phyloP scores from a whole-genome alignment of 2,329 filamentous ascomycete species.

The Clonostachys byssicola region DNA sequence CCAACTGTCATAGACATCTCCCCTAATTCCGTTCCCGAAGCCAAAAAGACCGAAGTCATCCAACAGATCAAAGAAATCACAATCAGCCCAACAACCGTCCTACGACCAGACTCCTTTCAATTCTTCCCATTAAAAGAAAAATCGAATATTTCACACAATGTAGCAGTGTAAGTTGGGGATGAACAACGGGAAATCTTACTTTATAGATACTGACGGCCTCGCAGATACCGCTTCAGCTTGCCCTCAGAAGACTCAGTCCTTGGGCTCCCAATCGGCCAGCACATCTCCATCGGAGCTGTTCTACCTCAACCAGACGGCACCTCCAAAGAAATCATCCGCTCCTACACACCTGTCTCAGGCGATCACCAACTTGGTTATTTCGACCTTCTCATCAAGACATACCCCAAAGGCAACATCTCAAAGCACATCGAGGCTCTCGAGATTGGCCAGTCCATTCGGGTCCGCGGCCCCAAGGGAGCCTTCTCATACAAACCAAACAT shows the following conservation, averaged over 20 bases:
- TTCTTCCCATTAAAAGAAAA: too few relatives aligned
- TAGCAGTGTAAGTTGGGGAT: too few relatives aligned
- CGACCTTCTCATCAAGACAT: background rate
- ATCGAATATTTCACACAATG: too few relatives aligned
- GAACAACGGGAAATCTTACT: too few relatives aligned
- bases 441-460: constrained; percentile 83
- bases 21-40: too few relatives aligned
- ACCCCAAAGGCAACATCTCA: background rate
- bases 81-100: too few relatives aligned
- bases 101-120: too few relatives aligned
- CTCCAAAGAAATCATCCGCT: background rate
- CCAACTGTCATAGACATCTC: too few relatives aligned
- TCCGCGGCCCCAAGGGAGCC: constrained; percentile 92
- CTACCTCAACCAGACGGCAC: constrained; percentile 43
- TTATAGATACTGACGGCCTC: too few relatives aligned
- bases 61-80: too few relatives aligned
- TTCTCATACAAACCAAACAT: constrained; percentile 91
- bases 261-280: background rate
- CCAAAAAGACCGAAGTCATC: too few relatives aligned
- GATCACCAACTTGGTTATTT: background rate
- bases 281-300: constrained; percentile 21
- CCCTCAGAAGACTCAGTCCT: background rate
- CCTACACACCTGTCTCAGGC: background rate
- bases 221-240: constrained; percentile 51
- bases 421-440: constrained; percentile 52